Conservation (phyloP, 1,284 basidiomycete genomes). For the Tylopilus orsonianus region DNA sequence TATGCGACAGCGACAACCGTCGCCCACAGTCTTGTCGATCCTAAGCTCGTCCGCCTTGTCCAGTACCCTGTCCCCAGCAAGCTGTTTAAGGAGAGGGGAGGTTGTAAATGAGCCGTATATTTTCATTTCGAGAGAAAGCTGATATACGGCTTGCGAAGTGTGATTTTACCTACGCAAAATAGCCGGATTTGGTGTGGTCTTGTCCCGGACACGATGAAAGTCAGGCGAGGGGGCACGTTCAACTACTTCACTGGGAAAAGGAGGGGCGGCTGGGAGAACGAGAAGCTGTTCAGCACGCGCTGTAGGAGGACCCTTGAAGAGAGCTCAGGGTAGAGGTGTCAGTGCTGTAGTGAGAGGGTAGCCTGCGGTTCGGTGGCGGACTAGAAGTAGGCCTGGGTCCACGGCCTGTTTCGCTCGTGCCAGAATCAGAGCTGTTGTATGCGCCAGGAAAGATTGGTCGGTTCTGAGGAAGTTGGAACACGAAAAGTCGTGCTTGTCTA, state of each 20-base stretch:
- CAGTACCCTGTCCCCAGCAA: slow-evolving; percentile 32
- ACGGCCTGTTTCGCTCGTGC: background rate
- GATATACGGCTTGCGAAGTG: slow-evolving; percentile 30
- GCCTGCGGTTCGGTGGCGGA: slow-evolving; percentile 1
- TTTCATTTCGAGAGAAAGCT: slow-evolving; percentile 40
- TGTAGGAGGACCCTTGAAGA: slow-evolving; percentile 35
- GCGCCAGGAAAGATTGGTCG: slow-evolving; percentile 25
- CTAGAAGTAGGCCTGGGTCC: background rate
- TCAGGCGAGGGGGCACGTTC: slow-evolving; percentile 28
- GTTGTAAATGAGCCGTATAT: slow-evolving; percentile 48
- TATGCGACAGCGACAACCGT: slow-evolving; percentile 44
- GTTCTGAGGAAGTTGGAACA: too few relatives aligned
- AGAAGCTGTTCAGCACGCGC: slow-evolving; percentile 37
- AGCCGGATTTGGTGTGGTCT: background rate
- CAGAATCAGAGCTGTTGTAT: slow-evolving; percentile 9
- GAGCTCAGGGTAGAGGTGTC: slow-evolving; percentile 49
- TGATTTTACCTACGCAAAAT: background rate
- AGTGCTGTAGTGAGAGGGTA: slow-evolving; percentile 33
- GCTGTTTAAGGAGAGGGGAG: slow-evolving; percentile 27
- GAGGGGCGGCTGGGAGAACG: too few relatives aligned
- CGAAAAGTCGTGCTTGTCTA: background rate
- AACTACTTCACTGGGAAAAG: slow-evolving; percentile 18
- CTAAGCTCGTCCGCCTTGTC: slow-evolving; percentile 25
- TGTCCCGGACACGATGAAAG: slow-evolving; percentile 22
- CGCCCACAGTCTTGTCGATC: slow-evolving; percentile 38